Conservation (phyloP, 164 flowering plant genomes). For the Chloranthus sessilifolius region DNA sequence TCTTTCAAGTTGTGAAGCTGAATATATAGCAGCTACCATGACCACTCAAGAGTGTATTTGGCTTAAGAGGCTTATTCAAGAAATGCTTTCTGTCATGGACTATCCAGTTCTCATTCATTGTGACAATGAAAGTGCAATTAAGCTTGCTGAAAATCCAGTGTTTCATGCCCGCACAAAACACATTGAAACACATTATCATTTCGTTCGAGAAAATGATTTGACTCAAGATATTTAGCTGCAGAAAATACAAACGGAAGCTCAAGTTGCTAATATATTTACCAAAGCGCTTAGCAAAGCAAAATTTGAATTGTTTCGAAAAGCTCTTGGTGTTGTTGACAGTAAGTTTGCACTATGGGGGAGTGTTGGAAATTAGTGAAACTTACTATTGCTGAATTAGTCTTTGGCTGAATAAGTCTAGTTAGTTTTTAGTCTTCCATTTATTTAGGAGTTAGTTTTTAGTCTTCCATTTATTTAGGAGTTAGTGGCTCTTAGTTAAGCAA, state of each 20-base stretch:
- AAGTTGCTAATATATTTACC: not conserved
- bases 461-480: too few species aligned
- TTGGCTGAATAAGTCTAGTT: not conserved
- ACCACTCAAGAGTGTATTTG: slow-evolving; percentile 9
- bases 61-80: slow-evolving; percentile 18
- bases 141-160: slow-evolving; percentile 22
- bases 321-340: not conserved
- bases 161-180: slow-evolving; percentile 18
- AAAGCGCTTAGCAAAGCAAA: not conserved
- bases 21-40: slow-evolving; percentile 11
- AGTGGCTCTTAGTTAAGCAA: too few species aligned
- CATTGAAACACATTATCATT: not conserved
- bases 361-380: too few species aligned
- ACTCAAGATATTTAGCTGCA: not conserved
- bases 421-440: too few species aligned
- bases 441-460: too few species aligned
- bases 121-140: slow-evolving; percentile 18
- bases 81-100: too few species aligned
- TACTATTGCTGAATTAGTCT: too few species aligned
- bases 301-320: not conserved
- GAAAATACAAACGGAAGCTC: not conserved
- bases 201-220: too few species aligned
- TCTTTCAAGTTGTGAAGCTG: slow-evolving; percentile 7
- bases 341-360: not conserved
- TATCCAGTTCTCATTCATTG: too few species aligned